phyloP scores from a whole-genome alignment of 345 rosid genomes.

The Psidium guajava region DNA sequence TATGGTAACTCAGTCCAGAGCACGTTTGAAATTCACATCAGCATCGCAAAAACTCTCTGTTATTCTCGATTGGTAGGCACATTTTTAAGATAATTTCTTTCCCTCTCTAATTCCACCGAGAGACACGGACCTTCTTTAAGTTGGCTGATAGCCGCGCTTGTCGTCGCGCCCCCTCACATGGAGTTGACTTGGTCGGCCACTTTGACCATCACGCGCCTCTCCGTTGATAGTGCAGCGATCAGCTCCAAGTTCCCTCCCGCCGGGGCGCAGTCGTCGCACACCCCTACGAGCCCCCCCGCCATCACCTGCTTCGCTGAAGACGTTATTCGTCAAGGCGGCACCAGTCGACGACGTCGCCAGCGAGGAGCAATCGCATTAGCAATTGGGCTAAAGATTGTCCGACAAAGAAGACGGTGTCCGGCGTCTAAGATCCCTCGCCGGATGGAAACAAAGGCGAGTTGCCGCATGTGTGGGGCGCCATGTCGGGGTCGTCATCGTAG shows the following conservation, averaged over 20 bases:
- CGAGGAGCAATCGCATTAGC: neutral
- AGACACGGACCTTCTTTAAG: neutral
- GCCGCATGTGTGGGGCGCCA: neutral
- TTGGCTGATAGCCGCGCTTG: neutral
- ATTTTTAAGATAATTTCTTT: no score
- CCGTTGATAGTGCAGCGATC: neutral
- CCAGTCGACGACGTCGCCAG: neutral
- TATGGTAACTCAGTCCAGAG: neutral
- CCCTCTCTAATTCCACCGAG: no score
- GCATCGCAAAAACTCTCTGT: neutral
- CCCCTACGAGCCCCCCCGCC: neutral
- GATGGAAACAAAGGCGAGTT: neutral
- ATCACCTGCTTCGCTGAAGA: fast-evolving
- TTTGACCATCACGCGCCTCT: no score
- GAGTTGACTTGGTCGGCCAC: no score
- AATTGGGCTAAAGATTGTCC: neutral
- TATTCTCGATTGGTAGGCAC: no score
- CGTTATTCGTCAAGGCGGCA: neutral
- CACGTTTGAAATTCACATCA: no score
- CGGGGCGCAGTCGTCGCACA: neutral
- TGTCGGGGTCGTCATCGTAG: neutral
- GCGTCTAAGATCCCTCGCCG: neutral
- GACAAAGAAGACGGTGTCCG: neutral
- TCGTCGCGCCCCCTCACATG: neutral
- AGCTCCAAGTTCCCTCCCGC: neutral